A percentile compares a stretch with the other conserved stretches of the same genome.
Evolutionary conservation across 2,329 filamentous ascomycete genomes (phyloP).

Genomic region (Colletotrichum sp.): DNA sequence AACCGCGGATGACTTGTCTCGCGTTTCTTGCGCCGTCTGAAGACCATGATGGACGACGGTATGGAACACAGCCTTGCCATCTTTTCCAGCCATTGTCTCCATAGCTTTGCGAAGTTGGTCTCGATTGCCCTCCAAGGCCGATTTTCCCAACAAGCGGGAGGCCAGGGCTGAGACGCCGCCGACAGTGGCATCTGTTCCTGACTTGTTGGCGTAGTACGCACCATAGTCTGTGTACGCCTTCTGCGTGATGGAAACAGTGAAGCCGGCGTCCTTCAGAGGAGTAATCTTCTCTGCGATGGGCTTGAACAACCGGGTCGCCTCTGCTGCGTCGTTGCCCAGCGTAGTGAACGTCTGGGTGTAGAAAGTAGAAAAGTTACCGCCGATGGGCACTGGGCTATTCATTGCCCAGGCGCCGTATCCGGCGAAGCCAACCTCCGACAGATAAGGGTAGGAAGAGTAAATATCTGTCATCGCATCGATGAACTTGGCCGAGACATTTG

Average conservation of each 20-base stretch:
- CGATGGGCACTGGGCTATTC: neutral
- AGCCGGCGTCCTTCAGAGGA: neutral
- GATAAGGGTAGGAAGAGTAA: neutral
- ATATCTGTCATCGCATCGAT: neutral
- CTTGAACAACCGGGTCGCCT: neutral
- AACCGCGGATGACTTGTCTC: neutral
- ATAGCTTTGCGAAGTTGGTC: neutral
- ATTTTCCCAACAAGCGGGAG: neutral
- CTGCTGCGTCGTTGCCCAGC: neutral
- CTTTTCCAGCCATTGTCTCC: neutral
- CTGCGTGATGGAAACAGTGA: neutral
- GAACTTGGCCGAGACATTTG: neutral
- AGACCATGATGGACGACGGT: constrained; percentile 6
- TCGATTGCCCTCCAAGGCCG: neutral
- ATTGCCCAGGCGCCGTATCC: constrained; percentile 13
- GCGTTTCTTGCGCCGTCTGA: neutral
- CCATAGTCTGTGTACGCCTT: neutral
- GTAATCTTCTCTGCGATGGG: neutral
- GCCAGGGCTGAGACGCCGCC: neutral
- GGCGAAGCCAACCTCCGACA: neutral
- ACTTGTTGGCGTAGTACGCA: neutral
- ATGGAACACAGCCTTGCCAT: neutral
- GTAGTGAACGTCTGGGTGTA: neutral
- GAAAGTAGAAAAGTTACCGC: neutral
- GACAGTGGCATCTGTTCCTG: neutral